A percentile compares a stretch with the other conserved stretches of the same genome.
Conservation (phyloP, 2,329 filamentous ascomycete species). For the Ophiocordyceps australis region DNA sequence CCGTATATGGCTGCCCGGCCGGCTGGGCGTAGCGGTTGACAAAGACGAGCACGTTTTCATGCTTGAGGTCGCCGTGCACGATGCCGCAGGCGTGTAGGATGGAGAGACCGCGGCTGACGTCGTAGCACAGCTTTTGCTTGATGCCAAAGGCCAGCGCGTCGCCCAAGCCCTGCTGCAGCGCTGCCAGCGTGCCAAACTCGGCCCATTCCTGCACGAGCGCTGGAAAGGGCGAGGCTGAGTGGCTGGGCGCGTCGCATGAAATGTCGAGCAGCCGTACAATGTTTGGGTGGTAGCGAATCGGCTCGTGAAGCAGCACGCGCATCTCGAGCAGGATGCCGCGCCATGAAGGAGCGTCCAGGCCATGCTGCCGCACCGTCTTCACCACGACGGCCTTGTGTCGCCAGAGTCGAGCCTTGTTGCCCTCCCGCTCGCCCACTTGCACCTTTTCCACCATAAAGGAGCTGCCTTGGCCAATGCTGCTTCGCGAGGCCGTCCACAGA, state of each 20-base stretch:
- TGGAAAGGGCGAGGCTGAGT: neutral
- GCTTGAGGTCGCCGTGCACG: neutral
- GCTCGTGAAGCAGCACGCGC: neutral
- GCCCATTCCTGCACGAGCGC: neutral
- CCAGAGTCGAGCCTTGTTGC: no score
- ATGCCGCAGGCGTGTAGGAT: constrained; percentile 1
- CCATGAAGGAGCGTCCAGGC: neutral
- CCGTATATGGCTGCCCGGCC: neutral
- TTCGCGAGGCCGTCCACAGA: neutral
- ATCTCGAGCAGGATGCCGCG: neutral
- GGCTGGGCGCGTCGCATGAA: neutral
- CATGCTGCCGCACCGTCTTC: neutral
- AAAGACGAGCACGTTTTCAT: constrained; percentile 1
- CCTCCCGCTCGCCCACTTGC: neutral
- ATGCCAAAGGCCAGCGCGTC: neutral
- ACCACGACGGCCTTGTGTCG: neutral
- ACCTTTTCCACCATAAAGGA: constrained; percentile 1
- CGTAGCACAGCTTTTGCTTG: constrained; percentile 1
- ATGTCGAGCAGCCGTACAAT: neutral
- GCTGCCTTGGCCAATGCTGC: neutral
- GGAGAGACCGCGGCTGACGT: neutral
- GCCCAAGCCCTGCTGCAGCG: neutral
- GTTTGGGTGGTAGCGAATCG: constrained; percentile 1
- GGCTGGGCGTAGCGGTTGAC: neutral
- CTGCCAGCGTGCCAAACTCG: constrained; percentile 1